Evolutionary conservation across 768 basidiomycete species (phyloP).

Genomic region (Mycena floridula): DNA sequence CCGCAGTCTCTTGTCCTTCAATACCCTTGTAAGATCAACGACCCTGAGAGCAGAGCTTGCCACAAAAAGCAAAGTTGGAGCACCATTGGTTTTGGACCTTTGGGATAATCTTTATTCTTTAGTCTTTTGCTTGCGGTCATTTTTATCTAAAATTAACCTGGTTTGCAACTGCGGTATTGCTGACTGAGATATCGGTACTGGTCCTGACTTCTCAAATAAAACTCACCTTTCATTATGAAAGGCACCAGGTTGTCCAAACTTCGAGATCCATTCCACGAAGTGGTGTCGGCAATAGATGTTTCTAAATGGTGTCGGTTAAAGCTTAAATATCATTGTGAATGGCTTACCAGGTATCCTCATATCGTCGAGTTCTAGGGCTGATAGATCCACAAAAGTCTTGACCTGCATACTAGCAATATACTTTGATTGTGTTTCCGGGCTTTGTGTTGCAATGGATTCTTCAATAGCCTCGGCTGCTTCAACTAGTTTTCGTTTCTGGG

Average conservation of each 20-base stretch:
- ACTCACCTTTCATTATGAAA: slow-evolving; percentile 70
- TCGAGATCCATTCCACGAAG: slow-evolving; percentile 63
- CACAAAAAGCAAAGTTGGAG: slow-evolving; percentile 82
- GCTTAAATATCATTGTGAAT: not conserved
- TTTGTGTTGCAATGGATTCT: slow-evolving; percentile 48
- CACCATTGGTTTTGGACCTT: slow-evolving; percentile 68
- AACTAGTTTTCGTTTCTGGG: slow-evolving; percentile 60
- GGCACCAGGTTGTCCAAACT: slow-evolving; percentile 65
- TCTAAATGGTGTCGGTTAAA: slow-evolving; percentile 31
- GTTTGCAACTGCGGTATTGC: no score
- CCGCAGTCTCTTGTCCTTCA: slow-evolving; percentile 62
- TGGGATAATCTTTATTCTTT: no score
- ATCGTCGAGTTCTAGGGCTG: slow-evolving; percentile 76
- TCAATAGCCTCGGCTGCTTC: slow-evolving; percentile 33
- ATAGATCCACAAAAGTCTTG: slow-evolving; percentile 63
- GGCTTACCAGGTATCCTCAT: slow-evolving; percentile 64
- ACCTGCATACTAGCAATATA: slow-evolving; percentile 63
- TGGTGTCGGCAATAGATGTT: slow-evolving; percentile 69
- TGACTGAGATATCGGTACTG: no score
- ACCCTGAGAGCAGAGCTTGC: slow-evolving; percentile 88
- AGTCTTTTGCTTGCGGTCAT: no score
- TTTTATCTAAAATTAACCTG: no score
- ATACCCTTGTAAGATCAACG: slow-evolving; percentile 74
- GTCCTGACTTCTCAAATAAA: no score
- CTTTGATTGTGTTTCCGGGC: slow-evolving; percentile 50